Conservation (phyloP, 73 alveolate genomes). For the Effrenium voratum region DNA sequence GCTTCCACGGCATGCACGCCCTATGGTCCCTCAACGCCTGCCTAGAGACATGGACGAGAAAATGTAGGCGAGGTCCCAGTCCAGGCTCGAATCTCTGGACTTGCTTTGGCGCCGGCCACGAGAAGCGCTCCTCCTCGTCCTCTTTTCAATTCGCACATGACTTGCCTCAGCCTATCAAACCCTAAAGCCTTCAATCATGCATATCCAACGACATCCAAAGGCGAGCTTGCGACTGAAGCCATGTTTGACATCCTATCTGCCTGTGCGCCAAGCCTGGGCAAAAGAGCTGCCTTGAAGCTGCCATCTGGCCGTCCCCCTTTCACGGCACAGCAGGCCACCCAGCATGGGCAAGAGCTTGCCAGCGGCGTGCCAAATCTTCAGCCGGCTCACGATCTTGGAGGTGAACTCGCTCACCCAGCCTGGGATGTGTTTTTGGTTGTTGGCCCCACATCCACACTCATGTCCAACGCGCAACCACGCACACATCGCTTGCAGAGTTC, state of each 20-base stretch:
- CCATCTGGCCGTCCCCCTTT: conserved; percentile 38
- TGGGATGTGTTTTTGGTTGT: too few relatives aligned
- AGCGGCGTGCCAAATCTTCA: conserved; percentile 58
- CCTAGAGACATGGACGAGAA: conserved; percentile 37
- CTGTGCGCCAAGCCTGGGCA: not conserved
- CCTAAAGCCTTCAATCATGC: not conserved
- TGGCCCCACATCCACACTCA: not conserved
- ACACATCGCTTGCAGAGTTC: not conserved
- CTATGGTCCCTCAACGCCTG: not conserved
- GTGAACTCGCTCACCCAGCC: conserved; percentile 80
- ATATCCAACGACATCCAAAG: not conserved
- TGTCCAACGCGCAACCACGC: not conserved
- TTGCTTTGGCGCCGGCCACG: conserved; percentile 55
- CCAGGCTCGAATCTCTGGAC: conserved; percentile 4
- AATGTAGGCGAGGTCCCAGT: conserved; percentile 55
- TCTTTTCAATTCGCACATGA: not conserved
- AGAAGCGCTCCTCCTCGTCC: conserved; percentile 11
- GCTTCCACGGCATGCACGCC: not conserved
- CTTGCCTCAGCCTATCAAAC: not conserved
- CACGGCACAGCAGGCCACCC: conserved; percentile 63
- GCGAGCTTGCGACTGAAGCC: not conserved
- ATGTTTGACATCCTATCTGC: not conserved
- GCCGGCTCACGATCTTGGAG: conserved; percentile 81
- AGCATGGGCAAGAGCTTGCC: conserved; percentile 14
- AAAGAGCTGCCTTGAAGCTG: not conserved